Base-by-base conservation (phyloP, 768 basidiomycete species). In the Pleurotus pulmonarius region DNA sequence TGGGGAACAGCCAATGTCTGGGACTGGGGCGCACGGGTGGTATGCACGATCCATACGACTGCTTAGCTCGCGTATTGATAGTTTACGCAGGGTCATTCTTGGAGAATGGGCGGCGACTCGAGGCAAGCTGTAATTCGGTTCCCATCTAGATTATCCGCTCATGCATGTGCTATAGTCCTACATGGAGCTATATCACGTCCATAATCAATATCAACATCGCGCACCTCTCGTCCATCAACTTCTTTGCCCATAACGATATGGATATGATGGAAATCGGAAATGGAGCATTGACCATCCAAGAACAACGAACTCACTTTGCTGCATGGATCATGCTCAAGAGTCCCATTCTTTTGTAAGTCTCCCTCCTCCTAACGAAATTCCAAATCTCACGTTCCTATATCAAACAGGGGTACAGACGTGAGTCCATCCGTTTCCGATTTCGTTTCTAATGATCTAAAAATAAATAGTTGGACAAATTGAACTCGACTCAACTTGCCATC, bases 1-100 rank as follows among this genome's bases (percentile, higher is more conserved):
- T 83, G 82, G 82, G 81, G 82, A n/a, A 57, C 62, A 12, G 78
- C 76, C 4, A 67, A 81, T 54, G 81, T 82, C 7, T 83, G 82
- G 81, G 67, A 72, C 11, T 83, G 82, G 82, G 82, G 82, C 16
- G 74, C 78, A 12, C 73, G 74, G 53, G 82, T 82, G 60, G 78
- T 79, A 63, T 18, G 67, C 66, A 20, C 13, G n/a, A 11, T 43
- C 41, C 15, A 15, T 13, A n/a, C n/a, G 7, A 11, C 13, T 0
- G 41, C 6, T n/a, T 43, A 7, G 3, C 15, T 20, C 5, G 13
- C 25, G 46, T 3, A 49, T 12, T 9, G 16, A n/a, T 34, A 1
- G 29, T 34, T 34, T n/a, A 2, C 15, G 6, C 40, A 80, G 78
- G 79, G 80, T 12, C 80, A 81, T 61, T 78, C 77, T 0, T 81